Evolutionary conservation across 495 filamentous ascomycete genomes (phyloP).

Genomic region (Penicillium roqueforti): DNA sequence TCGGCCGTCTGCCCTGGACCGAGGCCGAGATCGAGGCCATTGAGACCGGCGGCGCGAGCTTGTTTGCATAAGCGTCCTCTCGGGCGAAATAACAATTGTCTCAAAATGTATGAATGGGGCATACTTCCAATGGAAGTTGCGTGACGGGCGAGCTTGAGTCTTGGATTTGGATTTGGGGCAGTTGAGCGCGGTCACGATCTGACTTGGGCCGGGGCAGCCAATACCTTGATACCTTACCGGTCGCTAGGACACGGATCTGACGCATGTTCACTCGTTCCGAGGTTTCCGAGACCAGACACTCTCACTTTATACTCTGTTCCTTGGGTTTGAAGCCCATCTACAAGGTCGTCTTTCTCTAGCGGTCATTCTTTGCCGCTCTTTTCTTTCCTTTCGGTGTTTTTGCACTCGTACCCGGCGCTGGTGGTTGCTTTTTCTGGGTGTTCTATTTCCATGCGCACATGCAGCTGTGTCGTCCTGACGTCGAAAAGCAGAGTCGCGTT

Average conservation of each 20-base stretch:
- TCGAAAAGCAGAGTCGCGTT: constrained; percentile 11
- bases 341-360: constrained; percentile 4
- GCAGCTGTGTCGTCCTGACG: constrained; percentile 19
- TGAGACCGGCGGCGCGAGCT: constrained; percentile 82
- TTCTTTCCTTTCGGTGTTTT: constrained; percentile 15
- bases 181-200: constrained; percentile 4
- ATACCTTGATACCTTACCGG: background rate
- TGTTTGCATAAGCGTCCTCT: constrained; percentile 43
- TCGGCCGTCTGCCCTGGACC: constrained; percentile 66
- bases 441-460: constrained; percentile 29
- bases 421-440: constrained; percentile 39
- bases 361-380: constrained; percentile 8
- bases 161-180: constrained; percentile 3
- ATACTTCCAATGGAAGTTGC: constrained; percentile 22
- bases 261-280: background rate
- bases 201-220: constrained; percentile 3
- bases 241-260: background rate
- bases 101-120: constrained; percentile 20
- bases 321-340: background rate
- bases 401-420: constrained; percentile 34
- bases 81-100: constrained; percentile 5
- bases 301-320: constrained; percentile 7
- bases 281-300: background rate
- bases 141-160: constrained; percentile 5
- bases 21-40: constrained; percentile 90